A percentile compares a stretch with the other conserved stretches of the same genome.
Conservation (phyloP, 305 asterid species). For the Caryopteris hybrid region DNA sequence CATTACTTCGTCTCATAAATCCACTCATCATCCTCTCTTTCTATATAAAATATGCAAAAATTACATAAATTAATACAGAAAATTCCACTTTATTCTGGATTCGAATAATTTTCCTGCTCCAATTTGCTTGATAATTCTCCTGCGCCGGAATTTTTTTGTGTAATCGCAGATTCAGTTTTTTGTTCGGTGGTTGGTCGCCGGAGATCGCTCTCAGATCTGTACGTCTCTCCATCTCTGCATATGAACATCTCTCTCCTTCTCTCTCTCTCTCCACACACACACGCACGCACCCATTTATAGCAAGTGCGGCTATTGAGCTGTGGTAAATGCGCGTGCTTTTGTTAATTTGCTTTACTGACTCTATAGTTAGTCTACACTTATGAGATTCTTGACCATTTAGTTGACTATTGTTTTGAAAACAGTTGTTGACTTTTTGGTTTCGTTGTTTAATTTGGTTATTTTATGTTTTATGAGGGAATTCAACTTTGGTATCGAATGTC, state of each 20-base stretch:
- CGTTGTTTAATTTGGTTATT: slow-evolving; percentile 13
- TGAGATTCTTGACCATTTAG: slow-evolving; percentile 29
- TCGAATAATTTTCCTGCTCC: slow-evolving; percentile 7
- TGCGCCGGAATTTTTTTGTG: slow-evolving; percentile 10
- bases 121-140: slow-evolving; percentile 11
- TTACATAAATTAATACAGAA: too few species aligned
- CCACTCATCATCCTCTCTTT: too few species aligned
- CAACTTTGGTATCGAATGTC: not conserved
- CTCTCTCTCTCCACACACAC: too few species aligned
- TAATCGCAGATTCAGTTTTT: slow-evolving; percentile 29
- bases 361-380: not conserved
- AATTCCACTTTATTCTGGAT: not conserved
- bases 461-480: slow-evolving; percentile 1
- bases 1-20: too few species aligned
- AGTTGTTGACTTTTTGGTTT: slow-evolving; percentile 9
- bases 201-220: slow-evolving; percentile 64
- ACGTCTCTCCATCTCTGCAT: slow-evolving; percentile 12
- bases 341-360: slow-evolving; percentile 19
- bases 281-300: not conserved
- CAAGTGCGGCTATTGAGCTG: slow-evolving; percentile 13
- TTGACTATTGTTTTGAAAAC: slow-evolving; percentile 18
- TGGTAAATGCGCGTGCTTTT: slow-evolving; percentile 12
- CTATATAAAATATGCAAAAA: too few species aligned
- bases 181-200: slow-evolving; percentile 41
- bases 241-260: not conserved